Conservation (phyloP, 805 yeast species). For the Nakazawaea anatomiae region DNA sequence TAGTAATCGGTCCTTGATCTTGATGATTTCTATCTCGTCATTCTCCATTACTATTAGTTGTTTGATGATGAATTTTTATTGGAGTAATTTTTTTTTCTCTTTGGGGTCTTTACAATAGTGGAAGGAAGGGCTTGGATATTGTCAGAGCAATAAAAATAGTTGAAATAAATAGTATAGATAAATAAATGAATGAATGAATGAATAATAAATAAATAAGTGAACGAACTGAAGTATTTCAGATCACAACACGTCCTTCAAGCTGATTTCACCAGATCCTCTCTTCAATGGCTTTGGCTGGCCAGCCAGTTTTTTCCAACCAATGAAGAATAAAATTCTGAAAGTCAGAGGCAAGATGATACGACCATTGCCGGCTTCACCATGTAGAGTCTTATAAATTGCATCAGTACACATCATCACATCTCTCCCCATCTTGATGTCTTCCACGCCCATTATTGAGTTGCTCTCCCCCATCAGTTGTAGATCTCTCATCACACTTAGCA, state of each 20-base stretch:
- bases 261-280: slow-evolving; percentile 68
- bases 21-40: slow-evolving; percentile 4
- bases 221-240: background rate
- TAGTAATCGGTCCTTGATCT: slow-evolving; percentile 4
- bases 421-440: slow-evolving; percentile 37
- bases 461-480: slow-evolving; percentile 81
- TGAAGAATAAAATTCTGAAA: slow-evolving; percentile 72
- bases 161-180: slow-evolving; percentile 5
- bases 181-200: background rate
- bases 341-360: slow-evolving; percentile 66
- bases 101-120: too few species aligned
- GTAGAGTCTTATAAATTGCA: slow-evolving; percentile 65
- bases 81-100: too few species aligned
- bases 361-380: slow-evolving; percentile 55
- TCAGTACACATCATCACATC: slow-evolving; percentile 73
- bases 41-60: slow-evolving; percentile 1
- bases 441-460: slow-evolving; percentile 47
- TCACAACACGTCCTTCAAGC: slow-evolving; percentile 54
- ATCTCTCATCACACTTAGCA: slow-evolving; percentile 61
- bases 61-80: too few species aligned
- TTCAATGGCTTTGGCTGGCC: slow-evolving; percentile 66
- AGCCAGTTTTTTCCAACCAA: slow-evolving; percentile 75
- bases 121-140: too few species aligned
- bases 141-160: too few species aligned
- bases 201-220: background rate